Evolutionary conservation across 208 protist genomes (phyloP).

Genomic region (Jaenimonas drosophilae): DNA sequence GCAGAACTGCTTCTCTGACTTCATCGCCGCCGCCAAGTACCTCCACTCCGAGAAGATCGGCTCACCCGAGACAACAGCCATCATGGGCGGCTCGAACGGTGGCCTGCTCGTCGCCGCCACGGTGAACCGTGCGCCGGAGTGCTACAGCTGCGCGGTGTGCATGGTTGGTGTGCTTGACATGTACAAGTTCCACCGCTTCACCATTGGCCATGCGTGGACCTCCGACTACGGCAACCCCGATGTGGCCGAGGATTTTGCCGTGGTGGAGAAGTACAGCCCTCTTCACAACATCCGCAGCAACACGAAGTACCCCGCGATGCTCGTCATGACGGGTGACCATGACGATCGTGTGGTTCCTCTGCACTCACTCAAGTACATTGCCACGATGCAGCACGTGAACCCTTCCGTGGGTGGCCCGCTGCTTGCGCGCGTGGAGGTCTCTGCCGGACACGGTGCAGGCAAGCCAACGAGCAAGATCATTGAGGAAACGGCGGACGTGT

Average conservation of each 20-base stretch:
- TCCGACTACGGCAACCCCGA: slow-evolving; percentile 92
- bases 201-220: slow-evolving; percentile 90
- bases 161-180: slow-evolving; percentile 92
- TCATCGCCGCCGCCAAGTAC: slow-evolving; percentile 64
- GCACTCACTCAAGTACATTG: slow-evolving; percentile 93
- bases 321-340: slow-evolving; percentile 91
- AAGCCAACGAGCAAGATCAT: slow-evolving; percentile 89
- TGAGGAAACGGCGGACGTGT: slow-evolving; percentile 82
- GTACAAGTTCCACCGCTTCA: slow-evolving; percentile 94
- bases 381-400: slow-evolving; percentile 88
- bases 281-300: slow-evolving; percentile 85
- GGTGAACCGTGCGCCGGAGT: slow-evolving; percentile 85
- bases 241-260: slow-evolving; percentile 86
- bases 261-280: slow-evolving; percentile 91
- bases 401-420: slow-evolving; percentile 58
- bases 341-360: slow-evolving; percentile 95
- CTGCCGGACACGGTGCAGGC: slow-evolving; percentile 86
- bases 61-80: slow-evolving; percentile 73
- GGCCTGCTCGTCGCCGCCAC: slow-evolving; percentile 88
- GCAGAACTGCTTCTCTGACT: slow-evolving; percentile 89
- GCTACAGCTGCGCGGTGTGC: slow-evolving; percentile 76
- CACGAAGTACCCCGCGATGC: slow-evolving; percentile 82
- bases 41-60: slow-evolving; percentile 69
- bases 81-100: slow-evolving; percentile 93
- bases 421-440: slow-evolving; percentile 73